Evolutionary conservation across 768 basidiomycete species (phyloP).

Genomic region (Leccinellum albellum): DNA sequence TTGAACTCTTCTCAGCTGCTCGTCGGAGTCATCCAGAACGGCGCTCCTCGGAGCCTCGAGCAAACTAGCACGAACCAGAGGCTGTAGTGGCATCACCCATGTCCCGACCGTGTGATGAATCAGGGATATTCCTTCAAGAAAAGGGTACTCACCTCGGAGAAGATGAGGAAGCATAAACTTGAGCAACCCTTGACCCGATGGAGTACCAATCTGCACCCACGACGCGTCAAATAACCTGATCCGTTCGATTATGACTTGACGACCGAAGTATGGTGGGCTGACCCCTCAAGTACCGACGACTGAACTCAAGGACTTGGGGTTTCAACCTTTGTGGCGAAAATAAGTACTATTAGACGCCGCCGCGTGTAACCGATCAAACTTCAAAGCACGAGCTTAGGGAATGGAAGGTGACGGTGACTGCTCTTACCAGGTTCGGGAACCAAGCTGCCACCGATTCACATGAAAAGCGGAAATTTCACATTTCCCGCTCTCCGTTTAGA

Average conservation of each 20-base stretch:
- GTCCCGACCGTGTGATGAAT: background rate
- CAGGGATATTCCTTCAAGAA: background rate
- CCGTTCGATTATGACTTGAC: background rate
- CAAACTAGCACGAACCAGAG: background rate
- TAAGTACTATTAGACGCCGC: background rate
- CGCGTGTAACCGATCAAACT: background rate
- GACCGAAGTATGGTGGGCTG: background rate
- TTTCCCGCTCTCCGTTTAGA: background rate
- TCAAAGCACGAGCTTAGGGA: constrained; percentile 2
- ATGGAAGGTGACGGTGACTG: constrained; percentile 15
- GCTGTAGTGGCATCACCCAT: constrained; percentile 1
- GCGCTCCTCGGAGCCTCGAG: background rate
- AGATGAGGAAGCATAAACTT: background rate
- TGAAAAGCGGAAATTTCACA: constrained; percentile 6
- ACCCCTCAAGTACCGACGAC: background rate
- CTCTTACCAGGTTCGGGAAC: background rate
- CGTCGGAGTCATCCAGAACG: constrained; percentile 9
- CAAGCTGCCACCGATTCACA: constrained; percentile 3
- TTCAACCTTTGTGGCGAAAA: background rate
- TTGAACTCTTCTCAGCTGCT: constrained; percentile 37
- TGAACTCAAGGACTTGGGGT: background rate
- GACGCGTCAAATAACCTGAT: background rate
- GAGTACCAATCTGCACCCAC: background rate
- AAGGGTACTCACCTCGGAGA: constrained; percentile 1
- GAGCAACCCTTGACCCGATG: background rate